Percentiles rank a stretch among this genome's conserved stretches.
Conservation (phyloP, 2,329 filamentous ascomycete genomes). For the Sclerotinia borealis region DNA sequence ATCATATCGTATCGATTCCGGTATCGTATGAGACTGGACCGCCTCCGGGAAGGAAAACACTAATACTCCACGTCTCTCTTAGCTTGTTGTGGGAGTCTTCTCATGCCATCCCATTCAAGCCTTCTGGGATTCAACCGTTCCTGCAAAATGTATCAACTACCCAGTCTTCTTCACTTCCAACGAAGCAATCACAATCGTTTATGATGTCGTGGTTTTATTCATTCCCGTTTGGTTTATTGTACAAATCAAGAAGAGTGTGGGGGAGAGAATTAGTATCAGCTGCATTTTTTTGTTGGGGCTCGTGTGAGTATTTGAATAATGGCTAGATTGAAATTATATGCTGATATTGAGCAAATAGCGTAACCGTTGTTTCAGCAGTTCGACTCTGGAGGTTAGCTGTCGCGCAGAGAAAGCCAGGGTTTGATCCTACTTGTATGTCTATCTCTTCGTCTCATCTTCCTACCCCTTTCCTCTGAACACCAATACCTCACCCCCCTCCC, state of each 20-base stretch:
- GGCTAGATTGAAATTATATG: no score
- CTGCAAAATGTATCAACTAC: background rate
- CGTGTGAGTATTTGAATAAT: background rate
- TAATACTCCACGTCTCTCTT: background rate
- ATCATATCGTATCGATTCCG: background rate
- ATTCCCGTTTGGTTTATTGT: conserved; percentile 10
- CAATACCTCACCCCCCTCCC: background rate
- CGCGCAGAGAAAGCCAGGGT: background rate
- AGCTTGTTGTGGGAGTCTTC: background rate
- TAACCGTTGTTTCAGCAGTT: background rate
- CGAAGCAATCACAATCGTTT: background rate
- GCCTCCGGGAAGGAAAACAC: background rate
- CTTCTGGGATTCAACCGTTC: background rate
- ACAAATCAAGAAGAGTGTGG: background rate
- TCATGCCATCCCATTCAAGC: background rate
- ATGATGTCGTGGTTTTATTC: background rate
- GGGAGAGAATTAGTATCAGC: background rate
- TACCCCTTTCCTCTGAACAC: background rate
- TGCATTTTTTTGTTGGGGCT: background rate
- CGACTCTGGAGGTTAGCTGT: background rate
- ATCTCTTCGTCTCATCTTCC: background rate
- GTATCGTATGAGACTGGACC: background rate
- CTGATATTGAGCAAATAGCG: background rate
- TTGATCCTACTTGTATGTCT: conserved; percentile 3
- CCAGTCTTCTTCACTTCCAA: conserved; percentile 1